Base-by-base conservation (phyloP, 2,329 filamentous ascomycete genomes). In the Trichoderma lentiforme region DNA sequence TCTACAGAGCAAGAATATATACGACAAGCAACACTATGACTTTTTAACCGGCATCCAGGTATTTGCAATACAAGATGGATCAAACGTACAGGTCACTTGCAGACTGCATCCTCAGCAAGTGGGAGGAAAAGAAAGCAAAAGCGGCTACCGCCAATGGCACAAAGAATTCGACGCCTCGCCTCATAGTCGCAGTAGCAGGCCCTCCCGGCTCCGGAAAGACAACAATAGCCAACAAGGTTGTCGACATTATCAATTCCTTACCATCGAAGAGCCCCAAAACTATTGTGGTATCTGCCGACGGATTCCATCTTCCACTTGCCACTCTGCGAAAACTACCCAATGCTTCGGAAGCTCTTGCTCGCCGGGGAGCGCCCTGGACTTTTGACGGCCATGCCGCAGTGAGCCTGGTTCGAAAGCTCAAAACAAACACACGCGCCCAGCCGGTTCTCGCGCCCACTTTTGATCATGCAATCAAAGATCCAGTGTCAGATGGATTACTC, bases 401-500 rank as follows among this genome's bases (percentile, higher is more conserved):
- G 24, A 69, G 43, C 4, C 71, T 80, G 12, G 74, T 77, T 2
- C 71, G 68, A 15, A 62, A 61, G 11, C 74, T 80, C 14, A 74
- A 70, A 4, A 51, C 58, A 47, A 51, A n/a, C 9, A 43, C 64
- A 9, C 72, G 70, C 21, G 47, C 30, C 30, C 77, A 14, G 74
- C 77, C 71, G 75, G 76, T 71, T 75, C 76, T 72, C 77, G 94
- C 93, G 2, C 92, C 92, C 0, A 89, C 86, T 43, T 95, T 95
- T 80, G 90, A 93, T 79, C 92, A 94, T 79, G 88, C 91, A 0
- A 80, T 90, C 74, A 94, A 94, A 79, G 92, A 95, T 75, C 92
- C 92, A 0, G 86, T 90, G 6, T 82, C 84, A 3, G 82, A 90
- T 74, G 90, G 91, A 76, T 91, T 94, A 51, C 78, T 85, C 0